Evolutionary conservation across 495 filamentous ascomycete species (phyloP), one percentile per base, ranked within the genome.

Genomic region (Annulohypoxylon nitens): DNA sequence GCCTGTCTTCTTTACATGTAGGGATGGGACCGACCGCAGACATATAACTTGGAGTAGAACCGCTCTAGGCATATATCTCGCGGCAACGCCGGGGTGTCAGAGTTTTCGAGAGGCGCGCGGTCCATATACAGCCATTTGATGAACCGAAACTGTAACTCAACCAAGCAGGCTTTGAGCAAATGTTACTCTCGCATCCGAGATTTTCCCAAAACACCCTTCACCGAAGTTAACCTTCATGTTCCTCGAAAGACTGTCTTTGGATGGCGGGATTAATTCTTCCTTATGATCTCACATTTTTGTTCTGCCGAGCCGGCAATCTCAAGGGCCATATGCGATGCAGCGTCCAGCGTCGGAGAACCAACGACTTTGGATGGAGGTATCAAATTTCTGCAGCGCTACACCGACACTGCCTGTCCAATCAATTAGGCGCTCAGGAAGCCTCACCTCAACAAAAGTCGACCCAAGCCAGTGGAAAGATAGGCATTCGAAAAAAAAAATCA

Each of bases 341-440:
- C 61, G 18, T 43, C 33, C 61, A 60, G 33, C 61, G 18, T 43
- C 33, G 51, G 36, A 33, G 34, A 43, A 64, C 53, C 54, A 64
- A 71, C 55, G 55, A 26, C 62, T 47, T 33, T 55, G 39, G 45
- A 53, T 26, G 41, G 51, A 41, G 53, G 48, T 54, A 43, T 61
- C 16, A 23, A 63, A 48, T 45, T 59, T 67, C 62, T 67, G 71
- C 67, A 74, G 67, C 67, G 58, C 67, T 63, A 67, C 71, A 74
- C 67, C 61, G 63, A 63, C 63, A 60, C 20, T 64, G 11, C 12
- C 48, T 25, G 39, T 70, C 71, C 71, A 74, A 74, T 74, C 67
- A 74, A 69, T 59, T 50, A 33, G 39, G 50, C 41, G 50, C 43
- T 47, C 33, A 26, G 18, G 30, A 74, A 66, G 71, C 71, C 71